A percentile compares a stretch with the other conserved stretches of the same genome.
Conservation (phyloP, 202 grass and related monocot genomes). For the Panicum hallii region DNA sequence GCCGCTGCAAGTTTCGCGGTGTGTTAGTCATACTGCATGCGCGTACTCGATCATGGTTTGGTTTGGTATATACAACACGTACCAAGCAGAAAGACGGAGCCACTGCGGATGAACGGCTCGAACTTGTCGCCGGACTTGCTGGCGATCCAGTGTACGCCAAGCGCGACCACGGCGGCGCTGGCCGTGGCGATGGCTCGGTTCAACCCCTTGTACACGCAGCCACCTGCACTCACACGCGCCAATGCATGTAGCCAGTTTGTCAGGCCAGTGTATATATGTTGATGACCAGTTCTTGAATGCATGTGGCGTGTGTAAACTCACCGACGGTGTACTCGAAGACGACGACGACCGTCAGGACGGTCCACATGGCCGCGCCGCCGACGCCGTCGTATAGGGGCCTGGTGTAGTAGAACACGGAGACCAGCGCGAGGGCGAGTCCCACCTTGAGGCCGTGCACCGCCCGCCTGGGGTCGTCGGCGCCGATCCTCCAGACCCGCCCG, state of each 20-base stretch:
- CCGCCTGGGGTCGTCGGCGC: conserved; percentile 67
- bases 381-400: conserved; percentile 64
- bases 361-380: conserved; percentile 70
- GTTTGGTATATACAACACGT: not conserved
- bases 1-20: conserved; percentile 46
- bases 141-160: conserved; percentile 74
- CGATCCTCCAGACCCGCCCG: conserved; percentile 53
- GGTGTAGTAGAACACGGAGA: conserved; percentile 69
- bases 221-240: conserved; percentile 39
- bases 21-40: no score
- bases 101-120: conserved; percentile 59
- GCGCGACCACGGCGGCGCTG: conserved; percentile 58
- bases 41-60: no score
- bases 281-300: not conserved
- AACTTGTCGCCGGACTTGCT: conserved; percentile 52
- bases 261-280: not conserved
- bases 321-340: conserved; percentile 75
- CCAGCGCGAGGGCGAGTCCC: conserved; percentile 57
- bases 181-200: conserved; percentile 60
- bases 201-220: conserved; percentile 67
- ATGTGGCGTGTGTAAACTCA: conserved; percentile 17
- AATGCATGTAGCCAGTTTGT: not conserved
- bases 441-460: conserved; percentile 67
- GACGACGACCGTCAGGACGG: conserved; percentile 68
- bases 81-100: conserved; percentile 76